Base-by-base conservation (phyloP, 2,329 filamentous ascomycete species). In the Penicillium sp. region DNA sequence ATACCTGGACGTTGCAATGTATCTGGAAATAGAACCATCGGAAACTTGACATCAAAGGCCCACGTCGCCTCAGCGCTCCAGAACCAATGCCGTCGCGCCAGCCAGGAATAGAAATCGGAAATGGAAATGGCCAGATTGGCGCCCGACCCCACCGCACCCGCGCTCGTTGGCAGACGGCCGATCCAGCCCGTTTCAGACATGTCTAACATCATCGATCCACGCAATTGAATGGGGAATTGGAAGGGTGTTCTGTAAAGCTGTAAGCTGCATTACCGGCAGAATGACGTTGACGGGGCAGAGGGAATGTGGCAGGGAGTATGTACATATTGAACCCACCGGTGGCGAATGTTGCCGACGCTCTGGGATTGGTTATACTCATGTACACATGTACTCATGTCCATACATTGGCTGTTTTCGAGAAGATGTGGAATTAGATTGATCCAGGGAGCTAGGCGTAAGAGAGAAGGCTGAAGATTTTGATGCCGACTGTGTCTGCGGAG, bases 261-360 rank as follows among this genome's bases (percentile, higher is more conserved):
- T 30, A 24, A 20, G 33, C 15, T 27, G 37, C 12, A 27, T 40
- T 18, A 26, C 37, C n/a, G 32, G 32, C n/a, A 41, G 39, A 43
- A 49, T 49, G 46, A 49, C 46, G 46, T 49, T 49, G 23, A 29
- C 36, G n/a, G 29, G 44, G 24, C 34, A 48, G 36, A 24, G 27
- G 46, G 37, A 49, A 49, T 43, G 37, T 29, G 29, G 37, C 21
- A 36, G 37, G 18, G 37, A 40, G 37, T 27, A 40, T 40, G 36
- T 32, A 4, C 24, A 27, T 36, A 20, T 36, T 8, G 33, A 37
- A 21, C 33, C 33, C n/a, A 68, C 46, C 51, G 56, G n/a, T 17
- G 17, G 0, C 39, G 39, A 41, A 41, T 29, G 21, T 18, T 41
- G 39, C 39, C 23, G 24, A 41, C 24, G 18, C 12, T 2, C 21